Evolutionary conservation across 2,329 filamentous ascomycete species (phyloP).

Genomic region (Sarocladiaceae sp.): DNA sequence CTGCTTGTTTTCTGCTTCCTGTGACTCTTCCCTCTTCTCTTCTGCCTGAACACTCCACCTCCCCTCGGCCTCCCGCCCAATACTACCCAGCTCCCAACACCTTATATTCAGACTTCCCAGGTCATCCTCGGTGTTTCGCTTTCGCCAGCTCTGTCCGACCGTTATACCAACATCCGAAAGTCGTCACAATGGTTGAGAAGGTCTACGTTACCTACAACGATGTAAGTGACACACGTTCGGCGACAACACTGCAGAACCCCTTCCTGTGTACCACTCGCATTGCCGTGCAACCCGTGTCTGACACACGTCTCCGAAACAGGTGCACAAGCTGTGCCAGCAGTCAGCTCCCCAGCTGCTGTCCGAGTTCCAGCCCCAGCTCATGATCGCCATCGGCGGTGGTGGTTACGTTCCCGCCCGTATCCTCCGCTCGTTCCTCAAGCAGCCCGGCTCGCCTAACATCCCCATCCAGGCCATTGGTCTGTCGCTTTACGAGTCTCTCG

Average conservation of each 20-base stretch:
- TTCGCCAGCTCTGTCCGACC: background rate
- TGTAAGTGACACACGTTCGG: conserved; percentile 43
- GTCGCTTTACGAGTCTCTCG: conserved; percentile 87
- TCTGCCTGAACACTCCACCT: conserved; percentile 13
- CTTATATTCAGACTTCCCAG: background rate
- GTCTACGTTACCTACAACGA: conserved; percentile 89
- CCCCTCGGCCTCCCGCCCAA: conserved; percentile 11
- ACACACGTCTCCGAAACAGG: conserved; percentile 43
- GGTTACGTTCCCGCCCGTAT: conserved; percentile 97
- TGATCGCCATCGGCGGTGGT: conserved; percentile 96
- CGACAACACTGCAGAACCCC: background rate
- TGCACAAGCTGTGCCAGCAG: conserved; percentile 94
- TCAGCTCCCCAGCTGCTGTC: conserved; percentile 75
- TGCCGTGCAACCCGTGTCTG: conserved; percentile 7
- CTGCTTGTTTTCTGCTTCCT: conserved; percentile 10
- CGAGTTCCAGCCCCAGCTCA: conserved; percentile 86
- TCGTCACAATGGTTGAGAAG: conserved; percentile 69
- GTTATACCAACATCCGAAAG: conserved; percentile 14
- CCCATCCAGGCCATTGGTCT: conserved; percentile 98
- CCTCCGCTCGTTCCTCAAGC: conserved; percentile 94
- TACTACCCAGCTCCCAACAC: conserved; percentile 7
- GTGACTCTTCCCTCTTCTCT: conserved; percentile 10
- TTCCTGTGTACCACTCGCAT: conserved; percentile 11
- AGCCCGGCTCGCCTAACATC: conserved; percentile 81
- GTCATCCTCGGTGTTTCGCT: too few species aligned